Evolutionary conservation across 2,329 filamentous ascomycete species (phyloP).

Genomic region (Penicillium sp.): DNA sequence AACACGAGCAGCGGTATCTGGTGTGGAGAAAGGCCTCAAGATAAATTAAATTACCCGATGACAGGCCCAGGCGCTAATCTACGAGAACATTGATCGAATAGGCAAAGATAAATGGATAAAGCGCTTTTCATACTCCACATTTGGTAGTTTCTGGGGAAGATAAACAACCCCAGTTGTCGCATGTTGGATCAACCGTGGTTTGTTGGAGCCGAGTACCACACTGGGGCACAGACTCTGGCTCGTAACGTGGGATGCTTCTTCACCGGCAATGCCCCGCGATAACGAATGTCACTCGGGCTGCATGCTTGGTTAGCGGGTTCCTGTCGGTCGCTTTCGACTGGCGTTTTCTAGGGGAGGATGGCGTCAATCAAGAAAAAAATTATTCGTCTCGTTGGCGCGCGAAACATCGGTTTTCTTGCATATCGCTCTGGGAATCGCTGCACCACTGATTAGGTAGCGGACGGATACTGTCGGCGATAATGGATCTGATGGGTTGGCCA

Average conservation of each 20-base stretch:
- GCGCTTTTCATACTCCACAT: conserved; percentile 9
- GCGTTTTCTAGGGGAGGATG: neutral
- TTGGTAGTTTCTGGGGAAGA: conserved; percentile 5
- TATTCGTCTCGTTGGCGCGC: neutral
- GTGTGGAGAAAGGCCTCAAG: conserved; percentile 6
- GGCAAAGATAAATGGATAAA: neutral
- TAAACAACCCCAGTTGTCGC: conserved; percentile 7
- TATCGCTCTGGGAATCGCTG: neutral
- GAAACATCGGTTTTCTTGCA: neutral
- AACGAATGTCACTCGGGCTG: neutral
- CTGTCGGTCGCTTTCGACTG: neutral
- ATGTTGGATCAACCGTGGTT: conserved; percentile 6
- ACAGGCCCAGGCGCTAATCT: neutral
- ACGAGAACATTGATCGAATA: neutral
- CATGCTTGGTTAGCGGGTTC: neutral
- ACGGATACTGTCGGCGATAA: neutral
- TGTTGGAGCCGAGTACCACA: neutral
- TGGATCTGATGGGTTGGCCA: conserved; percentile 29
- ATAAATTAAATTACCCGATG: neutral
- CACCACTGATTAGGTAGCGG: neutral
- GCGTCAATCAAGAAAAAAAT: neutral
- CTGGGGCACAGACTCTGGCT: conserved; percentile 7
- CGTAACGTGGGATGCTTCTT: conserved; percentile 8
- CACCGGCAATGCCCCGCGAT: conserved; percentile 3
- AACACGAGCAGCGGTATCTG: conserved; percentile 4